Percentiles rank a stretch among this genome's conserved stretches.
These are phyloP conservation scores for Suillus paluster DNA, from an alignment of 768 basidiomycete species.

Conservation along the genomic window DNA sequence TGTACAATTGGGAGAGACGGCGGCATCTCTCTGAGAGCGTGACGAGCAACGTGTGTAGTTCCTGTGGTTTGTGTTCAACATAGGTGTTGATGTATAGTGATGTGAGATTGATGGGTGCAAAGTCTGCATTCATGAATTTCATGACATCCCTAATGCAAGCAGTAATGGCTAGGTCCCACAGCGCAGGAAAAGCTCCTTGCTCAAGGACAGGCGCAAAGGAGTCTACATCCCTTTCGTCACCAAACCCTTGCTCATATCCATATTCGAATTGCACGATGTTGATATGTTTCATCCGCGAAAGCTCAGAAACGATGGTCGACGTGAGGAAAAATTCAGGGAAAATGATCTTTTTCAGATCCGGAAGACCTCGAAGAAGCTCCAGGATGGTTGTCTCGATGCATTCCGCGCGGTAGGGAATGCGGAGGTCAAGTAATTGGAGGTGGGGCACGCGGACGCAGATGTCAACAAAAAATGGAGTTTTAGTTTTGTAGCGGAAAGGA, in stretches of 20 bases:
- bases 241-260: slow-evolving; percentile 49
- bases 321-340: slow-evolving; percentile 60
- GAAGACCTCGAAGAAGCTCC: slow-evolving; percentile 43
- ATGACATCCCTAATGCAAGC: slow-evolving; percentile 48
- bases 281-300: slow-evolving; percentile 50
- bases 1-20: slow-evolving; percentile 47
- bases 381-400: slow-evolving; percentile 46
- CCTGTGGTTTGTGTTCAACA: slow-evolving; percentile 44
- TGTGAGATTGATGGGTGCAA: slow-evolving; percentile 53
- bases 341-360: slow-evolving; percentile 50
- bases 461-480: slow-evolving; percentile 37
- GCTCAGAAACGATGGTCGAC: slow-evolving; percentile 45
- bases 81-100: slow-evolving; percentile 57
- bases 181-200: slow-evolving; percentile 55
- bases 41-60: slow-evolving; percentile 48
- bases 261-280: slow-evolving; percentile 58
- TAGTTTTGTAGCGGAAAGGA: slow-evolving; percentile 14
- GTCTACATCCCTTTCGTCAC: slow-evolving; percentile 47
- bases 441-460: slow-evolving; percentile 55
- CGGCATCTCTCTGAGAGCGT: slow-evolving; percentile 52
- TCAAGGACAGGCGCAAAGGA: slow-evolving; percentile 47
- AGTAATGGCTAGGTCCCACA: slow-evolving; percentile 57
- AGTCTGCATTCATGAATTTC: slow-evolving; percentile 47
- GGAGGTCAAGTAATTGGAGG: slow-evolving; percentile 51
- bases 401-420: slow-evolving; percentile 43